Evolutionary conservation across 140 eudicot species (phyloP).

Genomic region (Senecio squalidus): DNA sequence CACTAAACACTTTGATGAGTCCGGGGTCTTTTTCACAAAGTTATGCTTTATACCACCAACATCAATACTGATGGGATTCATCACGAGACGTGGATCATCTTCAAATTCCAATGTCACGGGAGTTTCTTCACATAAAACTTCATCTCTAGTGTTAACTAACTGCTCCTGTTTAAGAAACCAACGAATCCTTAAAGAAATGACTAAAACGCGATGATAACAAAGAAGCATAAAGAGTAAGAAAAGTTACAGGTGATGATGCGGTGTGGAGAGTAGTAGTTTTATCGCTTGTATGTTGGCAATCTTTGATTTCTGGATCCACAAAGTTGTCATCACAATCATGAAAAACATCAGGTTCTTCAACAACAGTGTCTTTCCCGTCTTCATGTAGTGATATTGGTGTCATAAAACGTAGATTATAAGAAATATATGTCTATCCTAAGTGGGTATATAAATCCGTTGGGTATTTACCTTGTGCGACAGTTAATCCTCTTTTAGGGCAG

Average conservation of each 20-base stretch:
- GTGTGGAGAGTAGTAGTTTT: not conserved
- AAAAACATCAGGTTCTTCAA: not conserved
- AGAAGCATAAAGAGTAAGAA: too few relatives aligned
- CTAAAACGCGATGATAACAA: not conserved
- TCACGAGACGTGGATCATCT: constrained; percentile 10
- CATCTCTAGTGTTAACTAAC: constrained; percentile 10
- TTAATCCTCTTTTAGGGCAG: not conserved
- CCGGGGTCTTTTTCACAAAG: constrained; percentile 1
- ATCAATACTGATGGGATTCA: not conserved
- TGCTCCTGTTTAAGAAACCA: constrained; percentile 20
- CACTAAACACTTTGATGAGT: constrained; percentile 1
- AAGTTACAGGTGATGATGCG: not conserved
- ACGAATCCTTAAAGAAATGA: not conserved
- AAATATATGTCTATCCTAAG: not conserved
- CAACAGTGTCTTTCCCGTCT: not conserved
- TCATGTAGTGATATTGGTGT: not conserved
- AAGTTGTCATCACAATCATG: not conserved
- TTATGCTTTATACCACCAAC: not conserved
- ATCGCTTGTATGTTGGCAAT: not conserved
- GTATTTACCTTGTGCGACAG: not conserved
- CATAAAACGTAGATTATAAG: not conserved
- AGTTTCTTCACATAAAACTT: constrained; percentile 8
- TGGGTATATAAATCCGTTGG: not conserved
- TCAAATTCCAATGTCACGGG: constrained; percentile 7
- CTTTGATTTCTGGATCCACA: not conserved